Percentiles rank a stretch among this genome's conserved stretches.
phyloP scores from a whole-genome alignment of 2,329 filamentous ascomycete species.

The Fusarium coffeatum region DNA sequence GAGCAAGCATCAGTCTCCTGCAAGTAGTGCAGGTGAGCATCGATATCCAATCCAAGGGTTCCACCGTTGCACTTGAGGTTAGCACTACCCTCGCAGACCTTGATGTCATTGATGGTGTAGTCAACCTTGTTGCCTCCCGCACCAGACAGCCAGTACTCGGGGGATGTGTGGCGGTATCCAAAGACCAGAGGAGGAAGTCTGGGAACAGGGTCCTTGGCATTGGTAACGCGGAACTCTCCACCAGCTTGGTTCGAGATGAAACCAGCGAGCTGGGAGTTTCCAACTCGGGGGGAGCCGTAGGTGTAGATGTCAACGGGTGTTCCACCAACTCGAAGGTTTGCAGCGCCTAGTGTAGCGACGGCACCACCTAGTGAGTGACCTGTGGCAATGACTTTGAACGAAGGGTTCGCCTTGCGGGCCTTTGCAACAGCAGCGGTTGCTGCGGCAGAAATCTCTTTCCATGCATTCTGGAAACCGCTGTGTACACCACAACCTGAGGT shows the following conservation, averaged over 20 bases:
- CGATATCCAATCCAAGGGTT: slow-evolving; percentile 57
- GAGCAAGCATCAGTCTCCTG: slow-evolving; percentile 56
- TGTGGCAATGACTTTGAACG: slow-evolving; percentile 66
- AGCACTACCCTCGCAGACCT: slow-evolving; percentile 61
- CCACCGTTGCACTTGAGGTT: slow-evolving; percentile 65
- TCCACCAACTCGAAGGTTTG: slow-evolving; percentile 63
- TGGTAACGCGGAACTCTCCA: slow-evolving; percentile 72
- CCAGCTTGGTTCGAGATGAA: slow-evolving; percentile 66
- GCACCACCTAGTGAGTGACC: slow-evolving; percentile 78
- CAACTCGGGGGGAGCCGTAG: slow-evolving; percentile 74
- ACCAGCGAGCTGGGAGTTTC: slow-evolving; percentile 65
- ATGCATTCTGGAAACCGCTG: slow-evolving; percentile 69
- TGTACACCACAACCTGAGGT: slow-evolving; percentile 62
- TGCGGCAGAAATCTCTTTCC: slow-evolving; percentile 61
- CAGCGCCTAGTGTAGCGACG: slow-evolving; percentile 69
- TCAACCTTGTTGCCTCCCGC: slow-evolving; percentile 49
- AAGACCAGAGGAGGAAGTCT: slow-evolving; percentile 71
- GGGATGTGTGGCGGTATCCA: slow-evolving; percentile 73
- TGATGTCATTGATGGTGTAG: slow-evolving; percentile 56
- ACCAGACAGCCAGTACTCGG: slow-evolving; percentile 73
- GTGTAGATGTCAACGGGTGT: slow-evolving; percentile 68
- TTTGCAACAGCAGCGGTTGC: slow-evolving; percentile 58
- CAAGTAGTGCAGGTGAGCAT: slow-evolving; percentile 64
- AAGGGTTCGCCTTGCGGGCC: slow-evolving; percentile 60
- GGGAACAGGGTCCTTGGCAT: slow-evolving; percentile 74